Evolutionary conservation across 257 asterid species (phyloP).

Genomic region (Solanum rostratum): DNA sequence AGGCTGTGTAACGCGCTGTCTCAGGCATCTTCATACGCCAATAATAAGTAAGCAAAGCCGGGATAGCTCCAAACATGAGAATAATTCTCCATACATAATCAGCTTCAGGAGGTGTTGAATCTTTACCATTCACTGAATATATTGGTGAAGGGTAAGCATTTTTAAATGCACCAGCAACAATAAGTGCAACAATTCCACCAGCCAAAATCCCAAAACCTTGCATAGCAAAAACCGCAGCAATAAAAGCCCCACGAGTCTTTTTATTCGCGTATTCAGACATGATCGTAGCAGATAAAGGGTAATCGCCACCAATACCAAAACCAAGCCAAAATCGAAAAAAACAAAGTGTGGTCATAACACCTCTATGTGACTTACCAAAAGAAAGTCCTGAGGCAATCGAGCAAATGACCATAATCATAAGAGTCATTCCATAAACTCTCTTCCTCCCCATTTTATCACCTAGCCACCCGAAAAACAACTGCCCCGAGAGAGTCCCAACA

Average conservation of each 20-base stretch:
- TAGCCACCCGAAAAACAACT: conserved; percentile 39
- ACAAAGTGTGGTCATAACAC: conserved; percentile 39
- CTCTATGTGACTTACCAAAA: conserved; percentile 15
- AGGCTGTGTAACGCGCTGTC: conserved; percentile 51
- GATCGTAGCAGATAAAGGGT: conserved; percentile 45
- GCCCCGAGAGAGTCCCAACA: conserved; percentile 31
- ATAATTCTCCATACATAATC: conserved; percentile 31
- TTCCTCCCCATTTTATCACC: conserved; percentile 41
- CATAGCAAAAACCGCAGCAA: conserved; percentile 46
- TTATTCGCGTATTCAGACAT: conserved; percentile 50
- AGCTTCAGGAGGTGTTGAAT: conserved; percentile 22
- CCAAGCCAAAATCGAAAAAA: conserved; percentile 54
- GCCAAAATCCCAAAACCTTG: conserved; percentile 45
- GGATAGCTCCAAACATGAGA: conserved; percentile 44
- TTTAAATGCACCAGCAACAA: conserved; percentile 20
- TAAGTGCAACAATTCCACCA: conserved; percentile 29
- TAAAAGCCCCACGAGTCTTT: conserved; percentile 41
- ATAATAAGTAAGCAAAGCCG: conserved; percentile 40
- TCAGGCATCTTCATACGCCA: conserved; percentile 73
- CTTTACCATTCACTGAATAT: background rate
- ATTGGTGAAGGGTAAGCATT: conserved; percentile 22
- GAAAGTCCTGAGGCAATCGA: conserved; percentile 37
- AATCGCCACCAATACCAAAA: conserved; percentile 46
- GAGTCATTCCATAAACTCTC: conserved; percentile 32
- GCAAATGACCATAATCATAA: conserved; percentile 31